Base-by-base conservation (phyloP, 164 flowering plant species). In the Stephania japonica region DNA sequence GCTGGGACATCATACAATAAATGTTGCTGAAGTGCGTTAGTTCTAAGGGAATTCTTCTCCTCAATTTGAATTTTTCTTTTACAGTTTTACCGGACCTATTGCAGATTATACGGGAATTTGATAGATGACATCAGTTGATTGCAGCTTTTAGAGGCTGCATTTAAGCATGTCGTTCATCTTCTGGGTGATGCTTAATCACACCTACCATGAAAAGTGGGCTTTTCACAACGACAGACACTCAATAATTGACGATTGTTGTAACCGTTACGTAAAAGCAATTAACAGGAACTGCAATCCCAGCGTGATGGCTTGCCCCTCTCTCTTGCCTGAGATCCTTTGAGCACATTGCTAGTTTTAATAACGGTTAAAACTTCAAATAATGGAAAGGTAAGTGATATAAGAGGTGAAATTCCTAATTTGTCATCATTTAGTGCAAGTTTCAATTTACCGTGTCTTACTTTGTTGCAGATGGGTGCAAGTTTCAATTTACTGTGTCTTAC, bases 121-220 rank as follows among this genome's bases (percentile, higher is more conserved):
- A 78, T 84, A 80, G 86, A 83, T 86, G 92, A 79, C 75, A 84
- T 73, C 53, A 61, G 81, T 75, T 80, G 71, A 69, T 75, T 82
- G 89, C 87, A 84, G 90, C 91, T 81, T 74, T 26, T 82, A 83
- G 85, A 78, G 80, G 87, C 89, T 85, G 90, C 89, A 78, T 27
- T 62, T 53, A 83, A 86, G 86, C 80, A 91, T 91, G 94, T 82
- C 87, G 88, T 78, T 82, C 81, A 73, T 69, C 76, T 73, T 79
- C 68, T 80, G 78, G 80, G 75, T 81, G 80, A 78, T 82, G 76
- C 78, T 84, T 75, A 82, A 78, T 81, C 81, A 77, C 75, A 83
- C 81, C 42, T 79, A 81, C 77, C 72, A 84, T 86, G 88, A 86
- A 70, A 83, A 86, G 75, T 78, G 83, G 78, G 70, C 78, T 75